Percentiles rank a stretch among this genome's conserved stretches.
Evolutionary conservation across 306 rosid genomes (phyloP).

Genomic region (Styphnolobium japonicum): DNA sequence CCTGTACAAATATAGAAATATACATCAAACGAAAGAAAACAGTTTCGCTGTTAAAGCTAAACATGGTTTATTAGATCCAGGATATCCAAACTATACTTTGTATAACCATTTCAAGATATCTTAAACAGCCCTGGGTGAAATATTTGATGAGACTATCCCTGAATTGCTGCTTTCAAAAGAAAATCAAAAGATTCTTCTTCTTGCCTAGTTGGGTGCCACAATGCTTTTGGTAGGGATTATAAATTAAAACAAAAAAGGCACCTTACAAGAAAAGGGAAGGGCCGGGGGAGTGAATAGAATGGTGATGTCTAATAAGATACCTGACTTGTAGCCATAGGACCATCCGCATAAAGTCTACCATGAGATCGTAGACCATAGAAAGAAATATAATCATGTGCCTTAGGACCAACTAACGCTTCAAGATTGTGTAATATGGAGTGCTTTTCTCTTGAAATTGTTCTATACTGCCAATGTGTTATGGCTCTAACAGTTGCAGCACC

Average conservation of each 20-base stretch:
- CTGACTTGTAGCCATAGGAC: conserved; percentile 94
- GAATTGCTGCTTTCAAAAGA: not conserved
- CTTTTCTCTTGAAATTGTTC: conserved; percentile 81
- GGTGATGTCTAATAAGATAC: conserved; percentile 34
- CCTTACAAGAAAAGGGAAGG: too few species aligned
- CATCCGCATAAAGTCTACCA: conserved; percentile 75
- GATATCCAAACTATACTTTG: not conserved
- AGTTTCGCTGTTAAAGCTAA: not conserved
- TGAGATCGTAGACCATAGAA: conserved; percentile 90
- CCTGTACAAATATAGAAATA: conserved; percentile 41
- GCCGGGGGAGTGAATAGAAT: too few species aligned
- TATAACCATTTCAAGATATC: not conserved
- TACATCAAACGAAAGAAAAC: conserved; percentile 21
- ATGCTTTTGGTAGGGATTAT: too few species aligned
- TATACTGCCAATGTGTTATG: conserved; percentile 95
- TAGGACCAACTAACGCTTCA: conserved; percentile 68
- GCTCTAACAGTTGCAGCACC: conserved; percentile 99
- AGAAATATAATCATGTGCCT: conserved; percentile 82
- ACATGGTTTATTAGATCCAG: not conserved
- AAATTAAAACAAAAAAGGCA: not conserved
- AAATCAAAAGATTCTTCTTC: not conserved
- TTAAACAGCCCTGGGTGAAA: not conserved
- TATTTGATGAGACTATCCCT: not conserved
- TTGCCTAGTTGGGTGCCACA: not conserved
- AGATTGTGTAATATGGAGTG: conserved; percentile 81